Conservation (phyloP, 495 filamentous ascomycete genomes). For the Penicillium goetzii region DNA sequence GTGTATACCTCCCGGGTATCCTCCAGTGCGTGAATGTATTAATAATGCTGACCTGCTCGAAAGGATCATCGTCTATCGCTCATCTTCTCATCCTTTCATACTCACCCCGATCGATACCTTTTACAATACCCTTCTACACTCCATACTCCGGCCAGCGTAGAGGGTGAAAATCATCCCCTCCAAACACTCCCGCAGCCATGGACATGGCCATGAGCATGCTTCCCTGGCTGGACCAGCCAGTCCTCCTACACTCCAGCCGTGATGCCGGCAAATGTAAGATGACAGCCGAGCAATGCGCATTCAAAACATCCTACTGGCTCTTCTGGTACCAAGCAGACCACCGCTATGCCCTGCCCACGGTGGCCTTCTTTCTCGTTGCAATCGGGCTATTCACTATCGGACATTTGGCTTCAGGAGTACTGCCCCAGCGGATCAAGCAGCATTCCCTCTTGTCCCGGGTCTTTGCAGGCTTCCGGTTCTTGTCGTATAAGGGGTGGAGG, state of each 20-base stretch:
- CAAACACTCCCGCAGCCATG: neutral
- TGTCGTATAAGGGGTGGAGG: slow-evolving; percentile 48
- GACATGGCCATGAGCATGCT: slow-evolving; percentile 22
- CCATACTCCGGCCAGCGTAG: neutral
- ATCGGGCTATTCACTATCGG: slow-evolving; percentile 51
- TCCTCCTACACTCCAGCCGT: slow-evolving; percentile 53
- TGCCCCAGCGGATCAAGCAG: slow-evolving; percentile 21
- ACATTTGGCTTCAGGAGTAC: slow-evolving; percentile 33
- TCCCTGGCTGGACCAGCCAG: slow-evolving; percentile 51
- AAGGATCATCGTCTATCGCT: neutral
- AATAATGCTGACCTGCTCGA: slow-evolving; percentile 6
- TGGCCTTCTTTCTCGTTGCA: slow-evolving; percentile 52
- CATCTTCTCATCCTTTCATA: neutral
- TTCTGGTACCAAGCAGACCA: slow-evolving; percentile 60
- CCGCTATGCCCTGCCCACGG: slow-evolving; percentile 51
- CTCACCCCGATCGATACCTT: neutral
- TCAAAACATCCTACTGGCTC: slow-evolving; percentile 49
- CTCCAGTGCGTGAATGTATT: neutral
- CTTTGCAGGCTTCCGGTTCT: slow-evolving; percentile 35
- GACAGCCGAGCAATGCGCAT: slow-evolving; percentile 52
- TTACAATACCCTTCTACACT: neutral
- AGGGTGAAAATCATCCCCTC: neutral
- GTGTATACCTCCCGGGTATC: neutral
- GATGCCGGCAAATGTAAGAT: slow-evolving; percentile 46
- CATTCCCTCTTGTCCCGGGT: slow-evolving; percentile 30